Evolutionary conservation across 208 protist species (phyloP).

Genomic region (Trypanosomatidae sp.): DNA sequence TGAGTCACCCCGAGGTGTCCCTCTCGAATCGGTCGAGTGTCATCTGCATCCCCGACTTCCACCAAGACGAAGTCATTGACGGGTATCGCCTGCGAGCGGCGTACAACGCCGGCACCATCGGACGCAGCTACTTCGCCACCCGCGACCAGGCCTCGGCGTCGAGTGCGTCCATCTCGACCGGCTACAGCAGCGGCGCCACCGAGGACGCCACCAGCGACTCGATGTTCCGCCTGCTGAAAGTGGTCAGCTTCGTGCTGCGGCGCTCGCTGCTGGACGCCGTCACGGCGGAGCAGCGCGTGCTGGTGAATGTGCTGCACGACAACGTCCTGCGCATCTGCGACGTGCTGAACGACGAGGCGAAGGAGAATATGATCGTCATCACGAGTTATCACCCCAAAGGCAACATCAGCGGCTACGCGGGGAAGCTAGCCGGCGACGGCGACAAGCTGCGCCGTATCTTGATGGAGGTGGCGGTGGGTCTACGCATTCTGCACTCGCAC

Average conservation of each 20-base stretch:
- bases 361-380: constrained; percentile 79
- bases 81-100: constrained; percentile 45
- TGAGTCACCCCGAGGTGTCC: constrained; percentile 70
- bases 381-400: constrained; percentile 47
- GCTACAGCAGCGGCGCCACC: not conserved
- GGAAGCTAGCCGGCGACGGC: constrained; percentile 42
- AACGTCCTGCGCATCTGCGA: constrained; percentile 60
- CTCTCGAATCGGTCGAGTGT: constrained; percentile 76
- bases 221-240: constrained; percentile 52
- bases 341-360: constrained; percentile 71
- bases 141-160: constrained; percentile 6
- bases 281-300: constrained; percentile 50
- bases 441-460: constrained; percentile 58
- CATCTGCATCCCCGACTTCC: constrained; percentile 63
- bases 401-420: constrained; percentile 44
- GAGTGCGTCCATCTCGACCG: constrained; percentile 1
- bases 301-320: constrained; percentile 53
- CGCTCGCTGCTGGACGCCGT: constrained; percentile 41
- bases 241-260: constrained; percentile 69
- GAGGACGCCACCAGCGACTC: constrained; percentile 8
- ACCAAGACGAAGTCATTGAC: constrained; percentile 49
- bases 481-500: constrained; percentile 74
- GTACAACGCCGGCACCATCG: constrained; percentile 67
- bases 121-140: constrained; percentile 62
- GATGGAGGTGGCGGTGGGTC: constrained; percentile 53